Conservation (phyloP, 1,139 yeast genomes). For the Yamadazyma diddensiae region DNA sequence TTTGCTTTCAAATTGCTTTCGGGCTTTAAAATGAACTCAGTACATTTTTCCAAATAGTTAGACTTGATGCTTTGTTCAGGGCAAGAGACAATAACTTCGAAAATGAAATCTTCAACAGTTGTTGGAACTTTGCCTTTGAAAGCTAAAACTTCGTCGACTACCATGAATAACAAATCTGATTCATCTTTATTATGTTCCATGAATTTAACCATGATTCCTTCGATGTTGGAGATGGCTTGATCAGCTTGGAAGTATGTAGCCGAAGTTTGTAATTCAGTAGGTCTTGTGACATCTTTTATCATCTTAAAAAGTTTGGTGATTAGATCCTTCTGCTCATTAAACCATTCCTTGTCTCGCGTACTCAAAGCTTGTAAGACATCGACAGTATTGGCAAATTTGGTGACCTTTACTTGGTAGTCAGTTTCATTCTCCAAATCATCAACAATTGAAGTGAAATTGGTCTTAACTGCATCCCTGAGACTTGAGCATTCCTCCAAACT, state of each 20-base stretch:
- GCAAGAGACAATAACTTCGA: constrained; percentile 53
- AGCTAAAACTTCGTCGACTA: constrained; percentile 48
- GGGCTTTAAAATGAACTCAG: constrained; percentile 45
- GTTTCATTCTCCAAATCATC: constrained; percentile 43
- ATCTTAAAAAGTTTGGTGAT: constrained; percentile 46
- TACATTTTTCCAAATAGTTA: constrained; percentile 49
- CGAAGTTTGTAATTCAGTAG: constrained; percentile 43
- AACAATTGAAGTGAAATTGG: constrained; percentile 42
- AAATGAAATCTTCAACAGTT: constrained; percentile 56
- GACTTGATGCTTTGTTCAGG: constrained; percentile 46
- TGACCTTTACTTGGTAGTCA: constrained; percentile 52
- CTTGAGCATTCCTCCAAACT: constrained; percentile 56
- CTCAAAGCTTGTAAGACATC: constrained; percentile 60
- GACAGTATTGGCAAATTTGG: constrained; percentile 67
- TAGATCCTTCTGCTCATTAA: constrained; percentile 48
- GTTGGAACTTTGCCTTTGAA: constrained; percentile 48
- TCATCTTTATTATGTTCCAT: constrained; percentile 35
- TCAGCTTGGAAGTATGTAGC: constrained; percentile 70
- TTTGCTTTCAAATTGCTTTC: constrained; percentile 50
- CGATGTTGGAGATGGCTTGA: constrained; percentile 66
- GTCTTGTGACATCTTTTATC: constrained; percentile 38
- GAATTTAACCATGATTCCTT: constrained; percentile 49
- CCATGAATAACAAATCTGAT: constrained; percentile 38
- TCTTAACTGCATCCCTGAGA: constrained; percentile 54
- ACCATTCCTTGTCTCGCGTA: constrained; percentile 59